Evolutionary conservation across 129 eudicot species (phyloP).

Genomic region (Lactuca saligna): DNA sequence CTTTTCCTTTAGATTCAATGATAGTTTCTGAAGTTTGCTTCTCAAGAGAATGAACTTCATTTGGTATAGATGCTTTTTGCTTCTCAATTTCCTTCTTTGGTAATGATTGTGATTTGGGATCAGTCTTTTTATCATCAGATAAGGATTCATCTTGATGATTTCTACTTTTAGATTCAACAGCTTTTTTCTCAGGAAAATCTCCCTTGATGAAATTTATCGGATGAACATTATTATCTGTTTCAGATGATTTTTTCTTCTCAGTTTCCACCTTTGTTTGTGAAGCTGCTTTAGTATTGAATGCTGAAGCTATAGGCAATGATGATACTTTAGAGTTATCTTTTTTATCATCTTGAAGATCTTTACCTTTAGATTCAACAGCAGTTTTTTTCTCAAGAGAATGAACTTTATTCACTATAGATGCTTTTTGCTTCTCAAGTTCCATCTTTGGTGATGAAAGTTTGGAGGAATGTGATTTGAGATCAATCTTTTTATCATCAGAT

Average conservation of each 20-base stretch:
- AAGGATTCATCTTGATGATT: slow-evolving; percentile 32
- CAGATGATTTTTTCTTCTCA: slow-evolving; percentile 13
- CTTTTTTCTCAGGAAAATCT: slow-evolving; percentile 21
- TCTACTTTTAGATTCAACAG: slow-evolving; percentile 34
- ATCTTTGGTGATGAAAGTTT: slow-evolving; percentile 15
- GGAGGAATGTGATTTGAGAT: slow-evolving; percentile 42
- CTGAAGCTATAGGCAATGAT: neutral
- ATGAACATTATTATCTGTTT: slow-evolving; percentile 31
- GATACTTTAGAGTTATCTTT: slow-evolving; percentile 12
- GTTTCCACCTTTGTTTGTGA: slow-evolving; percentile 33
- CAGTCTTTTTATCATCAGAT: slow-evolving; percentile 35
- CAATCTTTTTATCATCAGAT: slow-evolving; percentile 34
- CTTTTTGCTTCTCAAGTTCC: slow-evolving; percentile 15
- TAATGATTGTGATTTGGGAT: slow-evolving; percentile 35
- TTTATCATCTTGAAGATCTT: slow-evolving; percentile 38
- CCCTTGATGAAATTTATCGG: slow-evolving; percentile 35
- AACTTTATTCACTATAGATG: neutral
- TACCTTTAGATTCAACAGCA: slow-evolving; percentile 37
- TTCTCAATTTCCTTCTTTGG: slow-evolving; percentile 12
- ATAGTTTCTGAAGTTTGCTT: too few relatives aligned
- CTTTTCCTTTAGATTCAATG: too few relatives aligned
- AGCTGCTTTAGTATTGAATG: slow-evolving; percentile 29
- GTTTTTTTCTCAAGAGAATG: too few relatives aligned
- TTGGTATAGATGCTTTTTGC: slow-evolving; percentile 1
- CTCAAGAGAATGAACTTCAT: neutral